Percentiles rank a stretch among this genome's conserved stretches.
Evolutionary conservation across 202 grass and related monocot genomes (phyloP).

Genomic region (Brachypodium distachyon): DNA sequence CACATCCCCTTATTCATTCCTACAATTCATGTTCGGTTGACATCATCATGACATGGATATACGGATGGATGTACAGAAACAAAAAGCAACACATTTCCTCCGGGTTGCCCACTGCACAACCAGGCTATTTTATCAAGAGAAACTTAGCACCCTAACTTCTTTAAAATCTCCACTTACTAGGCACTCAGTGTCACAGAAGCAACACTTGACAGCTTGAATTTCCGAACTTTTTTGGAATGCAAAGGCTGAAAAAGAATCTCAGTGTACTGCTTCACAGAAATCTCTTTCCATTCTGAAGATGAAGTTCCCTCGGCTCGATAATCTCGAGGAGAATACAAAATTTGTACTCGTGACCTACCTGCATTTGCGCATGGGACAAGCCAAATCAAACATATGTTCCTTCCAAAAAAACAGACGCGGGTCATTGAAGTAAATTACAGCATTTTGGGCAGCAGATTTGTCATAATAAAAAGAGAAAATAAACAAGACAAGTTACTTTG

Average conservation of each 20-base stretch:
- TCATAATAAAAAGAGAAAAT: not conserved
- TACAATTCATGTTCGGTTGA: not conserved
- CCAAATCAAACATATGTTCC: not conserved
- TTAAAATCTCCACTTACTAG: slow-evolving; percentile 7
- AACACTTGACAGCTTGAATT: slow-evolving; percentile 78
- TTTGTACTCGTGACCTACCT: slow-evolving; percentile 76
- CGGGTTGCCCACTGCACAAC: not conserved
- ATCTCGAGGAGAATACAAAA: slow-evolving; percentile 66
- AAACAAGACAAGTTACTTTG: not conserved
- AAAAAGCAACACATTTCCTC: not conserved
- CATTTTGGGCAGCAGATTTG: not conserved
- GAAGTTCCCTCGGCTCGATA: slow-evolving; percentile 70
- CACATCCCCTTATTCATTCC: not conserved
- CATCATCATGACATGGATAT: slow-evolving; percentile 6
- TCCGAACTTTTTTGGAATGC: slow-evolving; percentile 61
- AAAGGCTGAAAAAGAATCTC: slow-evolving; percentile 76
- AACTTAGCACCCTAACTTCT: not conserved
- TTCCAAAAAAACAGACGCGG: too few species aligned
- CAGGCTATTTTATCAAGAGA: not conserved
- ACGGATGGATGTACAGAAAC: slow-evolving; percentile 3
- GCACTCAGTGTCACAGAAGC: slow-evolving; percentile 49
- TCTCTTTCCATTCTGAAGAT: slow-evolving; percentile 74
- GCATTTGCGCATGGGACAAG: slow-evolving; percentile 23
- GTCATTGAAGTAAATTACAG: not conserved
- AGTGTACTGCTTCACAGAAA: slow-evolving; percentile 73